Evolutionary conservation across 306 rosid genomes (phyloP).

Genomic region (Quercus dentata): DNA sequence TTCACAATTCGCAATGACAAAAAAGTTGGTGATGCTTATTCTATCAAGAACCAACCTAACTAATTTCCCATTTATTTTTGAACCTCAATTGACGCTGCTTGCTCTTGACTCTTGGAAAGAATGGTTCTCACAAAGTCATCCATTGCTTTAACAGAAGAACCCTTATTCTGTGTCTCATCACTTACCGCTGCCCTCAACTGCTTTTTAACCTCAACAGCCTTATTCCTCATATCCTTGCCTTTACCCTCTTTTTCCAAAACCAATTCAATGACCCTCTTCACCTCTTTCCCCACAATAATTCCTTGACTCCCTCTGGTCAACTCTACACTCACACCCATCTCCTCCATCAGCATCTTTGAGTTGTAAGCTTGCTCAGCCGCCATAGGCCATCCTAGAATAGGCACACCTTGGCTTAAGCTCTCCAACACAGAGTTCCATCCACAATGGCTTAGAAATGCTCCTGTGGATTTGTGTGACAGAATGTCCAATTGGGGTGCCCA

Average conservation of each 20-base stretch:
- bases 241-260: slow-evolving; percentile 40
- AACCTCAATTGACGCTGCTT: neutral
- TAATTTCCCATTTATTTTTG: neutral
- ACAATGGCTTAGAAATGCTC: slow-evolving; percentile 79
- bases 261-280: slow-evolving; percentile 47
- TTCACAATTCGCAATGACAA: too few species aligned
- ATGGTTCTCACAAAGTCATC: slow-evolving; percentile 37
- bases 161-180: slow-evolving; percentile 29
- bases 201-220: slow-evolving; percentile 31
- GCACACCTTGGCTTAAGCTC: slow-evolving; percentile 71
- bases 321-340: slow-evolving; percentile 60
- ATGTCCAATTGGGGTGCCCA: slow-evolving; percentile 92
- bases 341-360: slow-evolving; percentile 77
- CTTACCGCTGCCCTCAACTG: slow-evolving; percentile 33
- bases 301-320: slow-evolving; percentile 43
- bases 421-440: slow-evolving; percentile 88
- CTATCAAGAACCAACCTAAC: neutral
- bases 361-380: slow-evolving; percentile 76
- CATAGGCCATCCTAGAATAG: slow-evolving; percentile 72
- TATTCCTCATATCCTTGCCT: slow-evolving; percentile 52
- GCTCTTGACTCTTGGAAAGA: neutral
- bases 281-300: slow-evolving; percentile 28
- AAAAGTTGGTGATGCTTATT: too few species aligned
- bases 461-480: slow-evolving; percentile 45
- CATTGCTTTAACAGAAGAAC: slow-evolving; percentile 38